phyloP scores from a whole-genome alignment of 2,329 filamentous ascomycete species.

The Calonectria leucothoes region DNA sequence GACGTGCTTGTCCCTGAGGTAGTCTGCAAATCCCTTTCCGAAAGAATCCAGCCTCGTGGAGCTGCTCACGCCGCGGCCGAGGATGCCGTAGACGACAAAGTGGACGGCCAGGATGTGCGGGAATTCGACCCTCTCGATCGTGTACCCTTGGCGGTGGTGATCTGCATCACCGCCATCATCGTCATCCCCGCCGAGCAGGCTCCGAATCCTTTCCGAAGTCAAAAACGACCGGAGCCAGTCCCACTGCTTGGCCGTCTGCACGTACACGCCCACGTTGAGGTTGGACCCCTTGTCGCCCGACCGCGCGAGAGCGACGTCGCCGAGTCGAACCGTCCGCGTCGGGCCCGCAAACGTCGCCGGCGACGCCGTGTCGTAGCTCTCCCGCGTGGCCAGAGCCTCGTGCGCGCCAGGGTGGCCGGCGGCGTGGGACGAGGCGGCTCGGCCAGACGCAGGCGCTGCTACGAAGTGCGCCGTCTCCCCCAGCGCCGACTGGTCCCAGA shows the following conservation, averaged over 20 bases:
- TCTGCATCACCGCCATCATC: slow-evolving; percentile 6
- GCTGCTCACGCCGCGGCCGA: slow-evolving; percentile 19
- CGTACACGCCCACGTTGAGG: slow-evolving; percentile 17
- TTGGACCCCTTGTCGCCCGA: slow-evolving; percentile 22
- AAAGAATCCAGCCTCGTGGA: slow-evolving; percentile 19
- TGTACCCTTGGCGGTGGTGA: slow-evolving; percentile 1
- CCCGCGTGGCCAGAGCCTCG: background rate
- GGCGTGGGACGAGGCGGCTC: background rate
- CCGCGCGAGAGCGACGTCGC: slow-evolving; percentile 12
- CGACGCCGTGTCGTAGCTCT: slow-evolving; percentile 9
- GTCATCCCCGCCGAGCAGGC: slow-evolving; percentile 5
- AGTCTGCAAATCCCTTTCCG: slow-evolving; percentile 22
- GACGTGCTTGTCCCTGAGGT: slow-evolving; percentile 16
- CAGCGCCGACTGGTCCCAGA: slow-evolving; percentile 13
- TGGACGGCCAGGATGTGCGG: slow-evolving; percentile 13
- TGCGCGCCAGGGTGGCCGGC: slow-evolving; percentile 3
- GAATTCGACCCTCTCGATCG: slow-evolving; percentile 20
- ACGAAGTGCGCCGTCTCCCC: slow-evolving; percentile 5
- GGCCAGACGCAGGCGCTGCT: background rate
- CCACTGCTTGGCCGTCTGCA: slow-evolving; percentile 8
- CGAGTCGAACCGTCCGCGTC: slow-evolving; percentile 1
- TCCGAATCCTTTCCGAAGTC: background rate
- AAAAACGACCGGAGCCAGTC: slow-evolving; percentile 17
- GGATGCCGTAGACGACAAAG: slow-evolving; percentile 15
- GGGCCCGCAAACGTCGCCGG: background rate